Evolutionary conservation across 2,329 filamentous ascomycete genomes (phyloP).

Genomic region (Dryadomyces quercivorus): DNA sequence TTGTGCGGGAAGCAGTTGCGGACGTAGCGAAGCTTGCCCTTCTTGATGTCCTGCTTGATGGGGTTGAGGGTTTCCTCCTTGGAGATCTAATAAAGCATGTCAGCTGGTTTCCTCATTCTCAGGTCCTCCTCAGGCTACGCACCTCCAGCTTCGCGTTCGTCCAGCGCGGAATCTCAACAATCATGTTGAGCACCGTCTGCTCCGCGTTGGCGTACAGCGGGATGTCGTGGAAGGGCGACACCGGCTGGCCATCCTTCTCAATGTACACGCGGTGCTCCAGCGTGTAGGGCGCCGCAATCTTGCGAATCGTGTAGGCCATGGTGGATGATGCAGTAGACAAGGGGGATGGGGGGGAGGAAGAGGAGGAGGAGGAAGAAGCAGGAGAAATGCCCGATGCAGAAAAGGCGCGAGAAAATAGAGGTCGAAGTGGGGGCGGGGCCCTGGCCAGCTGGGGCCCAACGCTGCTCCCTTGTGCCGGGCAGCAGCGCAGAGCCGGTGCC

Average conservation of each 20-base stretch:
- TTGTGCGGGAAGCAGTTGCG: conserved; percentile 99
- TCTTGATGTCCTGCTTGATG: conserved; percentile 99
- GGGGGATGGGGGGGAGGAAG: background rate
- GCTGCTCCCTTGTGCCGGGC: background rate
- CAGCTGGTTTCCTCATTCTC: too few species aligned
- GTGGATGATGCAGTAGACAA: conserved; percentile 3
- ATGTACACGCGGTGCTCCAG: conserved; percentile 95
- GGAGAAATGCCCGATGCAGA: background rate
- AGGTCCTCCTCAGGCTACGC: conserved; percentile 24
- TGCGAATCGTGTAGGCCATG: conserved; percentile 69
- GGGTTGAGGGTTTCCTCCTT: conserved; percentile 98
- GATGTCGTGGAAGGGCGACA: conserved; percentile 98
- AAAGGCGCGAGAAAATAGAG: background rate
- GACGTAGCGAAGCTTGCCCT: conserved; percentile 98
- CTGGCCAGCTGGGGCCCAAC: background rate
- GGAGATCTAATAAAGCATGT: conserved; percentile 80
- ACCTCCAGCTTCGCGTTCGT: conserved; percentile 99
- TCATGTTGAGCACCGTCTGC: conserved; percentile 95
- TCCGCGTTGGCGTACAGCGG: conserved; percentile 95
- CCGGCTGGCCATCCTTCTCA: conserved; percentile 87
- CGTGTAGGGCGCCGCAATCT: conserved; percentile 82
- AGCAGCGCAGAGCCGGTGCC: background rate
- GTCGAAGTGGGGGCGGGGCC: background rate
- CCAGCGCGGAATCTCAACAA: conserved; percentile 99
- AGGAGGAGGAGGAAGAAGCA: background rate